Evolutionary conservation across 108 stramenopile genomes (phyloP).

Genomic region (Discostella pseudostelligera): DNA sequence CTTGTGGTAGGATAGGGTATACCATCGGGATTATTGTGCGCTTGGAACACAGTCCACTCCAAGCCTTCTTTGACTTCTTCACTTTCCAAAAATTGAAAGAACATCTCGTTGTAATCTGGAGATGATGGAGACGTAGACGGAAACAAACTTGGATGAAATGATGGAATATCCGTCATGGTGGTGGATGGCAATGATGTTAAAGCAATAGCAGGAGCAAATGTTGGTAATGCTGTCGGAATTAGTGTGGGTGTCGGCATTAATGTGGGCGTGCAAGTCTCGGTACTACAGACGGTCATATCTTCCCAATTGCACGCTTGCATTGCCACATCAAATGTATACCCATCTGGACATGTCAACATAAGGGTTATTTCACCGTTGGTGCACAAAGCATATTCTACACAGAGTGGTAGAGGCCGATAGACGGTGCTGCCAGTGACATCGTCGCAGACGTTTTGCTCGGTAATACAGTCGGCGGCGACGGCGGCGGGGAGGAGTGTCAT

Average conservation of each 20-base stretch:
- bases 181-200: background rate
- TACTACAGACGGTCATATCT: background rate
- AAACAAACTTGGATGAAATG: background rate
- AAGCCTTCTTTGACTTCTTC: slow-evolving; percentile 1
- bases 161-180: background rate
- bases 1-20: slow-evolving; percentile 9
- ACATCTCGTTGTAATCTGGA: background rate
- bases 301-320: slow-evolving; percentile 5
- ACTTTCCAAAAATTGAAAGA: slow-evolving; percentile 4
- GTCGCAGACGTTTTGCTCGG: slow-evolving; percentile 5
- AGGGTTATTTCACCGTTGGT: background rate
- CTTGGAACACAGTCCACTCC: background rate
- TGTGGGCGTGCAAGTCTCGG: background rate
- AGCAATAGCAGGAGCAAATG: too few species aligned
- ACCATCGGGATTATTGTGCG: slow-evolving; percentile 6
- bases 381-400: slow-evolving; percentile 3
- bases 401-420: slow-evolving; percentile 1
- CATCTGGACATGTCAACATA: background rate
- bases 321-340: slow-evolving; percentile 1
- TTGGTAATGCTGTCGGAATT: too few species aligned
- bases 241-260: background rate
- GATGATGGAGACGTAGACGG: slow-evolving; percentile 1
- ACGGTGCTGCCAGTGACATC: background rate
- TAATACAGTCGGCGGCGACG: background rate
- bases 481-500: too few species aligned